Evolutionary conservation across 2,329 filamentous ascomycete genomes (phyloP), one percentile per base, ranked within the genome.

Genomic region (Didymella keratinophila): DNA sequence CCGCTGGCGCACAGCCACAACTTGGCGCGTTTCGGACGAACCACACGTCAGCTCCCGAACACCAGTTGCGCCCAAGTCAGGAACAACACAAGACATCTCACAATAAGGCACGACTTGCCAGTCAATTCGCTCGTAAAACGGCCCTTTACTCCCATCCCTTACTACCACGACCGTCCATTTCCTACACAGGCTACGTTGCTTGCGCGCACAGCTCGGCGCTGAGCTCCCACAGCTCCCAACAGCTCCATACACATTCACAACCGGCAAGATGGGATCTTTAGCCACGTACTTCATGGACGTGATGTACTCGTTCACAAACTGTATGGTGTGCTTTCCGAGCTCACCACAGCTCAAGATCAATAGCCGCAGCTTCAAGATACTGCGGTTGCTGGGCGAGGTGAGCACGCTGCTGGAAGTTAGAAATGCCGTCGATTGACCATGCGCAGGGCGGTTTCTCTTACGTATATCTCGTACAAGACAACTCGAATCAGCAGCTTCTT

Each of bases 381-480:
- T 96, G 69, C 90, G 95, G 60, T 83, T 99, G 49, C 85, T 99
- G 3, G 95, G 95, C 77, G 95, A 99, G 85, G 91, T 93, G 81
- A 68, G 82, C 46, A 20, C 54, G 27, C 48, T 44, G 41, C 36
- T 30, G n/a, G 36, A 14, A 14, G 6, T 25, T 36, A 5, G 30
- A 47, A 25, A 25, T 32, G 8, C 20, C 41, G 23, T 41, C 58
- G n/a, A 59, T 52, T 64, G 47, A 6, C 34, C 21, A 16, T 34
- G 23, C 27, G 39, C 30, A 94, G 90, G 95, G 95, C 75, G 95
- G 95, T 72, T 99, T 99, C 83, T 97, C 93, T 65, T 99, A 98
- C 79, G 95, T 99, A 69, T 99, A 99, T 80, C 91, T 99, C 59
- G 95, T 99, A 60, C 91, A 98, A 83, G 93, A 97, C 78, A 94